Base-by-base conservation (phyloP, 192 early-diverging fungal genomes). In the Umbelopsis sp. region DNA sequence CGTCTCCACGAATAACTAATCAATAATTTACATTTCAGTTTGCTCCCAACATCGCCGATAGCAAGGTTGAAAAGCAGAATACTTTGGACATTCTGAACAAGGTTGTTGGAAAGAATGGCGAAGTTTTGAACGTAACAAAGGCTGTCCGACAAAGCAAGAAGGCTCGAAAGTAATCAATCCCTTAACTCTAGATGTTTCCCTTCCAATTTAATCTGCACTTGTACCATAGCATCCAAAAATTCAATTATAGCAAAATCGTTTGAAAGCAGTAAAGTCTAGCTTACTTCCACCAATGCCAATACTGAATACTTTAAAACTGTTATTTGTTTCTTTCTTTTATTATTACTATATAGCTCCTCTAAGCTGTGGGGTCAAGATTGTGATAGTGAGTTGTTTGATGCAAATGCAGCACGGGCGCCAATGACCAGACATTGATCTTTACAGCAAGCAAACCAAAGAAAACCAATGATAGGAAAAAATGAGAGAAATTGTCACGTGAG, bases 81-180 rank as follows among this genome's bases (percentile, higher is more conserved):
- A 86, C 81, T 70, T 81, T 92, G 83, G 86, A 81, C 54, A 91
- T 93, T 52, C 75, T 92, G 65, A 88, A 89, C 78, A 88, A 84
- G 51, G 83, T 92, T 26, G 85, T 88, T 66, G 87, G 85, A 47
- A 83, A 84, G 75, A 77, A 76, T 56, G 84, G 74, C 45, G 69
- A 73, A 32, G 73, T 88, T n/a, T 62, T 62, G 56, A 85, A 88
- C 53, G 81, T 84, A 49, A 76, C 74, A 74, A 88, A 88, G 78
- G 85, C 79, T 71, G 53, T 68, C 36, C 65, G 74, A 62, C 56
- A 62, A 26, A 31, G 29, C 29, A 62, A 62, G 31, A 62, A 31
- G 26, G 56, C 56, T 62, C 56, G 56, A 11, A 62, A 62, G 31
- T 62, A 62, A 34, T 62, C 56, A 32, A 53, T 24, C 52, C 7